A percentile compares a stretch with the other conserved stretches of the same genome.
Evolutionary conservation across 2,329 filamentous ascomycete species (phyloP).

Genomic region (Neonectria hederae): DNA sequence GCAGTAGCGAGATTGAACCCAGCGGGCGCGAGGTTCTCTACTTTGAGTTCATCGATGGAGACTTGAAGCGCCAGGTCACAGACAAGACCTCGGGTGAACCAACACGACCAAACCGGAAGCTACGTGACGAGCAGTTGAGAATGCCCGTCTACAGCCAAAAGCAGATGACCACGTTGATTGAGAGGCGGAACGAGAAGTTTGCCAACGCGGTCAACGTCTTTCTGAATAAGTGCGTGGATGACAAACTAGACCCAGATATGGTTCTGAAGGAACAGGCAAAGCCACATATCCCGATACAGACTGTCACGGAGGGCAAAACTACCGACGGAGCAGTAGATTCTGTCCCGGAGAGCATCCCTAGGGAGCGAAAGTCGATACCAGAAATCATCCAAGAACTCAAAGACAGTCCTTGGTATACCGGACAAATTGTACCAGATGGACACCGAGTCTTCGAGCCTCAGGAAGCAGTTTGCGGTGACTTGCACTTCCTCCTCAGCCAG

Average conservation of each 20-base stretch:
- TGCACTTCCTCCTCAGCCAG: constrained; percentile 89
- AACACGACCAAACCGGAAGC: constrained; percentile 71
- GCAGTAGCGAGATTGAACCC: constrained; percentile 16
- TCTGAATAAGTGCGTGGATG: constrained; percentile 75
- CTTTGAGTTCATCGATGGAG: constrained; percentile 93
- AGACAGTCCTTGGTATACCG: constrained; percentile 84
- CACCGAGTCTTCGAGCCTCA: constrained; percentile 92
- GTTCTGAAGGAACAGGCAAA: constrained; percentile 68
- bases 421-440: constrained; percentile 92
- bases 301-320: constrained; percentile 49
- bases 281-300: constrained; percentile 69
- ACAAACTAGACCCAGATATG: constrained; percentile 73
- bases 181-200: constrained; percentile 89
- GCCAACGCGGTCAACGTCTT: constrained; percentile 79
- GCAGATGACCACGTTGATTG: constrained; percentile 88
- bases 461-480: constrained; percentile 80
- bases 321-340: constrained; percentile 50
- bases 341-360: constrained; percentile 78
- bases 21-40: constrained; percentile 75
- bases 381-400: constrained; percentile 89
- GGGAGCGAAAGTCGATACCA: constrained; percentile 79
- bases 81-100: constrained; percentile 78
- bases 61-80: constrained; percentile 82
- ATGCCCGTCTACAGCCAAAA: constrained; percentile 95
- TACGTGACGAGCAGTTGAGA: constrained; percentile 82